A percentile compares a stretch with the other conserved stretches of the same genome.
These are phyloP conservation scores for Kazachstania bromeliacearum DNA, from an alignment of 805 yeast species.

Conservation along the genomic window DNA sequence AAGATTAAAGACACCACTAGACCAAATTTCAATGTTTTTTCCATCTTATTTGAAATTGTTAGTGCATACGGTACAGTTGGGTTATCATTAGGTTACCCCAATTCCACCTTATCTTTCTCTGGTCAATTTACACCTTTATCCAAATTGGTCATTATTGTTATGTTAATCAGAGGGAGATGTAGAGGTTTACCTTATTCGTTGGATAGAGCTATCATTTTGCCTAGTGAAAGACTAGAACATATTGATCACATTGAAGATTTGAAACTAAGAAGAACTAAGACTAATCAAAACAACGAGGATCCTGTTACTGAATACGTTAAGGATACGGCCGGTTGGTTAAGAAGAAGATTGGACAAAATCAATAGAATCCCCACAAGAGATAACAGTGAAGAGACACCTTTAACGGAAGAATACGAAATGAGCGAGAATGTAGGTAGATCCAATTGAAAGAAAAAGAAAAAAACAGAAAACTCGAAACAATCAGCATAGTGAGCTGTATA, in stretches of 20 bases:
- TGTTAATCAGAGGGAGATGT: constrained; percentile 92
- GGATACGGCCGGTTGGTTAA: constrained; percentile 10
- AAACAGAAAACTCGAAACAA: background rate
- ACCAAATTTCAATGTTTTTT: constrained; percentile 55
- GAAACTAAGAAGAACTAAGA: constrained; percentile 11
- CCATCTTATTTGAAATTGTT: constrained; percentile 74
- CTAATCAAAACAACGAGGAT: constrained; percentile 12
- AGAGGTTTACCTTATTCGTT: constrained; percentile 91
- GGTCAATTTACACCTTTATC: constrained; percentile 64
- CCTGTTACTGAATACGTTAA: constrained; percentile 25
- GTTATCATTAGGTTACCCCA: constrained; percentile 74
- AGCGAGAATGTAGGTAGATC: background rate
- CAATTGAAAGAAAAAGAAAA: background rate
- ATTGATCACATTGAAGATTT: constrained; percentile 50
- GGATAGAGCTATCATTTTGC: constrained; percentile 88
- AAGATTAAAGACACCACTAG: constrained; percentile 38
- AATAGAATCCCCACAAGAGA: background rate
- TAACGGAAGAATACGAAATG: constrained; percentile 2
- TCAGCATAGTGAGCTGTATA: too few relatives aligned
- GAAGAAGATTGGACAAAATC: constrained; percentile 2
- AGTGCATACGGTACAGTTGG: constrained; percentile 98
- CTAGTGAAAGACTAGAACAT: constrained; percentile 53
- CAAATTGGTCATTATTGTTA: constrained; percentile 74
- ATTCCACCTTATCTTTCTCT: constrained; percentile 55
- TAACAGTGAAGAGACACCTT: background rate